Conservation (phyloP, 768 basidiomycete species). For the Kwoniella shandongensis region DNA sequence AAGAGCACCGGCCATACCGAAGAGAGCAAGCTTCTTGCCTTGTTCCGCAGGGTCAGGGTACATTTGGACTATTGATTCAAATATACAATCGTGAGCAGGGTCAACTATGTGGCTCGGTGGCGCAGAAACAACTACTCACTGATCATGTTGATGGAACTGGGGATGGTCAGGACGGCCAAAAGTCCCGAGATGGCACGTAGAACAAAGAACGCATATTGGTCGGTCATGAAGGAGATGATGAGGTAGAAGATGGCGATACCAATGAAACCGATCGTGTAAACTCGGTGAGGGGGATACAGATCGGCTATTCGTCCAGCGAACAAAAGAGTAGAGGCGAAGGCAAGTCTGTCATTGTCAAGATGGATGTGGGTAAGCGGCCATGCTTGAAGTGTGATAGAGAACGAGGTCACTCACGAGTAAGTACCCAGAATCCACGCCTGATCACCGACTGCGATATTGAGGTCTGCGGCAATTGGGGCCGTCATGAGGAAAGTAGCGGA, state of each 20-base stretch:
- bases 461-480: conserved; percentile 42
- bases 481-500: conserved; percentile 47
- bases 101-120: neutral
- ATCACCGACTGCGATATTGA: conserved; percentile 28
- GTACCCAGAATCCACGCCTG: conserved; percentile 47
- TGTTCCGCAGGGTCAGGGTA: conserved; percentile 45
- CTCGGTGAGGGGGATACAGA: conserved; percentile 41
- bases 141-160: conserved; percentile 47
- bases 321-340: conserved; percentile 25
- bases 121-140: conserved; percentile 9
- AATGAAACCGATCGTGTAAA: conserved; percentile 49
- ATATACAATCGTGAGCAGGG: neutral
- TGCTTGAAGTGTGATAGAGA: neutral
- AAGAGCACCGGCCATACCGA: conserved; percentile 46
- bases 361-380: neutral
- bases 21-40: conserved; percentile 44
- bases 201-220: conserved; percentile 48
- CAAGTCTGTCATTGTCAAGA: conserved; percentile 3
- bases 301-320: conserved; percentile 47
- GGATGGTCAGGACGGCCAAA: conserved; percentile 46
- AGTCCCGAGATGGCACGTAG: conserved; percentile 47
- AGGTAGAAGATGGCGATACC: conserved; percentile 48
- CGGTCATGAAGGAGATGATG: conserved; percentile 45
- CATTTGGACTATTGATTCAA: conserved; percentile 32
- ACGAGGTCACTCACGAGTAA: conserved; percentile 28